These are phyloP conservation scores for Aspergillus conjunctus DNA, from an alignment of 495 filamentous ascomycete genomes.

Conservation along the genomic window DNA sequence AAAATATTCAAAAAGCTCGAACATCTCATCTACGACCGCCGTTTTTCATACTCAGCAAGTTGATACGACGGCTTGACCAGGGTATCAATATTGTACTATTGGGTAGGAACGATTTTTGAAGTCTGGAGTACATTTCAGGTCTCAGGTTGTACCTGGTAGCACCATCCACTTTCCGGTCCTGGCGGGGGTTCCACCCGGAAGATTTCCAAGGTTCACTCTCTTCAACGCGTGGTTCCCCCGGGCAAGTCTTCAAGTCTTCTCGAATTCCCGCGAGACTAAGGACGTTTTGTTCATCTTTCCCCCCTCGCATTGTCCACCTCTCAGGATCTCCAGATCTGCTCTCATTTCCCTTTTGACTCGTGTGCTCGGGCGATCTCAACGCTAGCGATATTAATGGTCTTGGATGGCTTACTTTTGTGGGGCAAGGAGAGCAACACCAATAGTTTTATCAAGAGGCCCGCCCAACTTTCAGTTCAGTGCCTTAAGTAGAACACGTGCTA, in stretches of 20 bases:
- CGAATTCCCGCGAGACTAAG: not conserved
- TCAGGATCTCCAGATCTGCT: conserved; percentile 1
- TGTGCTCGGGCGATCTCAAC: conserved; percentile 20
- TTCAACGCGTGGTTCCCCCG: conserved; percentile 10
- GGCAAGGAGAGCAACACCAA: not conserved
- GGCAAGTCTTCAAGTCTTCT: not conserved
- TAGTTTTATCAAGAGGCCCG: too few relatives aligned
- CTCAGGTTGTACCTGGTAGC: not conserved
- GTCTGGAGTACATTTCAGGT: not conserved
- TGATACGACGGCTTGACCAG: not conserved
- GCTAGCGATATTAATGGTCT: conserved; percentile 18
- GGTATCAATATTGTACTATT: not conserved
- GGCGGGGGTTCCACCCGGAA: conserved; percentile 27
- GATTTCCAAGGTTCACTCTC: conserved; percentile 28
- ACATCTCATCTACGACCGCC: not conserved
- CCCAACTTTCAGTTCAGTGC: too few relatives aligned
- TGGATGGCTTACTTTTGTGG: conserved; percentile 5
- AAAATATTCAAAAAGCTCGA: not conserved
- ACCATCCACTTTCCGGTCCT: conserved; percentile 13
- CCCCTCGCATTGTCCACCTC: not conserved
- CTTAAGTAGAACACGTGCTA: too few relatives aligned
- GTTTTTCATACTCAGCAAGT: not conserved
- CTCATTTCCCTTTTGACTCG: not conserved
- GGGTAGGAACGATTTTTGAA: not conserved
- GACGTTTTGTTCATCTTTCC: not conserved